Evolutionary conservation across 2,329 filamentous ascomycete genomes (phyloP), one percentile per base, ranked within the genome.

Genomic region (Aspergillus chevalieri): DNA sequence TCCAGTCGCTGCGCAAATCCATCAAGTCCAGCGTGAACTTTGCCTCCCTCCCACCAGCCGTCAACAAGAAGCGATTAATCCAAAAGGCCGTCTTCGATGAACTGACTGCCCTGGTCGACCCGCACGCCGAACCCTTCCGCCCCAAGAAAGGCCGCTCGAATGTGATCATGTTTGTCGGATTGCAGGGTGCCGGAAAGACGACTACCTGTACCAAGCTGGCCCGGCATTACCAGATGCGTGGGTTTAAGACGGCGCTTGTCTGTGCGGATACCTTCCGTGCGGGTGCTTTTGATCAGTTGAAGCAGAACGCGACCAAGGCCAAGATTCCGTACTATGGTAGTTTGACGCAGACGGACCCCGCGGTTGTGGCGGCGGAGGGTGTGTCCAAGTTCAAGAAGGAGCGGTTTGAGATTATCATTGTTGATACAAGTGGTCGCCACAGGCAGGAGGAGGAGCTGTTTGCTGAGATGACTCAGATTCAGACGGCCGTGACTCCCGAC

Each of bases 311-410:
- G 1, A 97, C 90, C 30, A 98, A 97, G 71, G 93, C 93, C 46
- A 97, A 97, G 76, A 97, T 98, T 47, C 93, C 93, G 8, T 98
- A 98, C 79, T 98, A 94, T 68, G 93, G 93, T 62, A 95, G 89
- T 50, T 78, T 98, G 56, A 98, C 92, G 2, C 90, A 98, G 74
- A 96, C 91, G 6, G 93, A 98, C 65, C 93, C 93, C 0, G 90
- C 92, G 0, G 85, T 90, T 5, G 93, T 98, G 15, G 92, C 93
- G 0, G 82, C 84, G n/a, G 91, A 96, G 59, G 93, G 93, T 73
- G 93, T 98, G 28, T 90, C 95, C 43, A 94, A 97, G 73, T 98
- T 98, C 78, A 96, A 95, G 76, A 97, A 96, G 77, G 93, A 98
- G 75, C 82, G 85, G 44, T 98, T 98, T 66, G 93, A 98, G 71